Conservation (phyloP, 2,329 filamentous ascomycete species). For the Cytospora leucostoma region DNA sequence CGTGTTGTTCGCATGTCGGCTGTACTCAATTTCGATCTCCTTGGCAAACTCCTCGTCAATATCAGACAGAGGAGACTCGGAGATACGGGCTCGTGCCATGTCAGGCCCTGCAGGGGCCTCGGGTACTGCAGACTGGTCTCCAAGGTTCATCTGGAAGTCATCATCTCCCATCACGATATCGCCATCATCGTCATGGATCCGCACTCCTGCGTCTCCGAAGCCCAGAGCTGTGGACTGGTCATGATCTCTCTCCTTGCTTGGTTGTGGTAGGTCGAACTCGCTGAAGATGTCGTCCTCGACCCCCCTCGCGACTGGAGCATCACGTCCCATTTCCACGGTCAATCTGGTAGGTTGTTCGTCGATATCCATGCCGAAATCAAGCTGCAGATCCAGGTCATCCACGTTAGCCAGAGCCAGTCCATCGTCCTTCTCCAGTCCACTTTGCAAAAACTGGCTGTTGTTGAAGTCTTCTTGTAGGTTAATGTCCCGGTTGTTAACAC, state of each 20-base stretch:
- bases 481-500: constrained; percentile 63
- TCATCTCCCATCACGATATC: constrained; percentile 63
- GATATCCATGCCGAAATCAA: constrained; percentile 74
- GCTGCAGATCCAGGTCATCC: constrained; percentile 70
- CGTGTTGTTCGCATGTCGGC: constrained; percentile 50
- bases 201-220: constrained; percentile 55
- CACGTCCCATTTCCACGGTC: constrained; percentile 88
- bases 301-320: constrained; percentile 69
- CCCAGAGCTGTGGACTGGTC: constrained; percentile 58
- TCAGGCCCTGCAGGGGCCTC: constrained; percentile 49
- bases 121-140: constrained; percentile 59
- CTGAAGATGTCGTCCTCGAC: constrained; percentile 71
- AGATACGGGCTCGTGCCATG: constrained; percentile 61
- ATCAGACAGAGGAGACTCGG: constrained; percentile 70
- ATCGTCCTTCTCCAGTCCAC: constrained; percentile 60
- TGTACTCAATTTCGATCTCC: constrained; percentile 61
- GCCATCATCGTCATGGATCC: constrained; percentile 64
- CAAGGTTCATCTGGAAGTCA: constrained; percentile 66
- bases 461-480: constrained; percentile 69
- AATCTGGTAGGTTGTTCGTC: constrained; percentile 60
- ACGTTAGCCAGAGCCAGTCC: constrained; percentile 54
- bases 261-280: constrained; percentile 60
- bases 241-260: constrained; percentile 58
- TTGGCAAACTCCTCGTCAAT: constrained; percentile 64
- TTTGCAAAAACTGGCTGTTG: constrained; percentile 79